Conservation (phyloP, 164 flowering plant genomes). For the Sextonia rubra region DNA sequence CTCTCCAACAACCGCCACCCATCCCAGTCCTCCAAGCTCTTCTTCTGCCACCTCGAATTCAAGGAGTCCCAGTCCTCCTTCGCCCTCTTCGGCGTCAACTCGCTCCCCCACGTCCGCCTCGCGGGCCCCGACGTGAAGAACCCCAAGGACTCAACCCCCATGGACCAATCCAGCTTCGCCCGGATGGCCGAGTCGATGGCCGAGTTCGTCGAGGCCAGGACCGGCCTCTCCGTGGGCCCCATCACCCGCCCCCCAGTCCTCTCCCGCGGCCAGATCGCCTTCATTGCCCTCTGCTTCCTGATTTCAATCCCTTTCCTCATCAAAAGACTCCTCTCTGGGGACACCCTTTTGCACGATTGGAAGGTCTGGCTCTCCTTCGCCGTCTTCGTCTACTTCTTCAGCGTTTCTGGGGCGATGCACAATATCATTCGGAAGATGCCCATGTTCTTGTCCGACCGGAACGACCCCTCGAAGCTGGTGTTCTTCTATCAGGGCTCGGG, state of each 20-base stretch:
- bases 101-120: constrained; percentile 75
- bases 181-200: constrained; percentile 76
- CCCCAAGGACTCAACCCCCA: constrained; percentile 43
- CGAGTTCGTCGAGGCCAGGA: constrained; percentile 52
- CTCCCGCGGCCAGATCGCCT: constrained; percentile 46
- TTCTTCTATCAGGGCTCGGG: constrained; percentile 92
- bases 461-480: constrained; percentile 61
- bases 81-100: constrained; percentile 57
- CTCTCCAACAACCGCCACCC: constrained; percentile 49
- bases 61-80: constrained; percentile 68
- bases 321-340: constrained; percentile 52
- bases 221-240: constrained; percentile 53
- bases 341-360: constrained; percentile 60
- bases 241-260: constrained; percentile 65
- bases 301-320: constrained; percentile 45
- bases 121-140: constrained; percentile 31
- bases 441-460: constrained; percentile 64
- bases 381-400: constrained; percentile 80
- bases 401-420: constrained; percentile 92
- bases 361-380: constrained; percentile 61
- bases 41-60: constrained; percentile 87
- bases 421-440: constrained; percentile 92
- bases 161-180: constrained; percentile 67
- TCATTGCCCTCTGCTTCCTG: constrained; percentile 21
- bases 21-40: constrained; percentile 43